Evolutionary conservation across 2,329 filamentous ascomycete species (phyloP).

Genomic region (Penicillium sp.): DNA sequence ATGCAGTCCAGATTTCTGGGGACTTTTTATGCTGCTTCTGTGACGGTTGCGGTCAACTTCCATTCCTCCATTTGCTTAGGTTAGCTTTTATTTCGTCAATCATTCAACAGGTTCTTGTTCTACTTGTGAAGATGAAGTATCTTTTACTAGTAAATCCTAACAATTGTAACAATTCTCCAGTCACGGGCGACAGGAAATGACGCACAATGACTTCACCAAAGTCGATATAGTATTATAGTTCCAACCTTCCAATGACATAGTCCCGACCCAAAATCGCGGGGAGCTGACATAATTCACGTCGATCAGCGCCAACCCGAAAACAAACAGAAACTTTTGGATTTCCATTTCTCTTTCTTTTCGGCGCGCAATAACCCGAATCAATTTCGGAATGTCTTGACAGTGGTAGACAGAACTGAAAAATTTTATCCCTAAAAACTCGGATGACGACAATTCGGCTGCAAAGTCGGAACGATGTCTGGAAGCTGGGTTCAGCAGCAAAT

Average conservation of each 20-base stretch:
- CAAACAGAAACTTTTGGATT: not conserved
- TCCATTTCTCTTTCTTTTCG: constrained; percentile 5
- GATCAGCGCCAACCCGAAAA: constrained; percentile 5
- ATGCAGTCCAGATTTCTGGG: not conserved
- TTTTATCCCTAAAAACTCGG: not conserved
- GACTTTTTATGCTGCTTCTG: constrained; percentile 3
- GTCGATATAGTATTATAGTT: not conserved
- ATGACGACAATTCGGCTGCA: constrained; percentile 16
- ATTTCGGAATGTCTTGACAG: constrained; percentile 11
- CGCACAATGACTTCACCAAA: constrained; percentile 26
- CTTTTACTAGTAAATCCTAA: not conserved
- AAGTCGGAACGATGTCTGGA: constrained; percentile 11
- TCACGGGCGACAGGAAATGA: constrained; percentile 18
- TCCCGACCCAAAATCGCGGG: constrained; percentile 15
- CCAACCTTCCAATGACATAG: not conserved
- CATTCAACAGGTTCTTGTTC: not conserved
- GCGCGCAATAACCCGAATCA: constrained; percentile 16
- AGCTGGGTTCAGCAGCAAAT: constrained; percentile 17
- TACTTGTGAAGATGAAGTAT: not conserved
- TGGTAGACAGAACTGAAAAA: not conserved
- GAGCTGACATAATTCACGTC: constrained; percentile 18
- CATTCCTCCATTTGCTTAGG: not conserved
- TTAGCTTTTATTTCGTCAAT: constrained; percentile 4
- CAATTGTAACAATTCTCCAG: not conserved
- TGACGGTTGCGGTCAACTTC: constrained; percentile 5